These are phyloP conservation scores for Phytophthora capsici DNA, from an alignment of 352 stramenopile species.

Conservation along the genomic window DNA sequence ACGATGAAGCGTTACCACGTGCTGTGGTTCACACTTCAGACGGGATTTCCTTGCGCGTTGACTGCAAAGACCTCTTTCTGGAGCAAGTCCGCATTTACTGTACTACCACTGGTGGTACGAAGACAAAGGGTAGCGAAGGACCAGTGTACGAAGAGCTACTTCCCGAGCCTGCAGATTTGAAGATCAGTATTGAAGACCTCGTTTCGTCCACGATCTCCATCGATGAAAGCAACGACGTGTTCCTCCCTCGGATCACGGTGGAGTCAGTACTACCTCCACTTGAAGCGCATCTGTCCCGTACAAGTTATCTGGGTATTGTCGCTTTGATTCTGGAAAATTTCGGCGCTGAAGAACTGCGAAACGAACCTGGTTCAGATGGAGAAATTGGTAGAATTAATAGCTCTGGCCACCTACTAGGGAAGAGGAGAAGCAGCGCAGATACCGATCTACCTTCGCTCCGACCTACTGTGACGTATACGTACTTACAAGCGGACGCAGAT, in stretches of 20 bases:
- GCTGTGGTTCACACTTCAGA: conserved; percentile 17
- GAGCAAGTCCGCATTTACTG: conserved; percentile 64
- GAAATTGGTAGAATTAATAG: conserved; percentile 12
- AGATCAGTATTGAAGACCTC: conserved; percentile 75
- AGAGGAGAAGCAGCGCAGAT: conserved; percentile 21
- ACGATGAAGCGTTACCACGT: conserved; percentile 26
- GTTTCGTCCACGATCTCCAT: conserved; percentile 54
- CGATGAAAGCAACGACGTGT: conserved; percentile 22
- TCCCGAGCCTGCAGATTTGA: conserved; percentile 49
- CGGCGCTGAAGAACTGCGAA: conserved; percentile 62
- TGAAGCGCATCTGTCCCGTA: conserved; percentile 41
- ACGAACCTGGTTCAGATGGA: conserved; percentile 9
- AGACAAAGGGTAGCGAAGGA: conserved; percentile 1
- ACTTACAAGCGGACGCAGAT: conserved; percentile 73
- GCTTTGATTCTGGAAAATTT: conserved; percentile 77
- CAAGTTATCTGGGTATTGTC: conserved; percentile 70
- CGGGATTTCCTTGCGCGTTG: conserved; percentile 35
- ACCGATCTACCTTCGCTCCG: conserved; percentile 42
- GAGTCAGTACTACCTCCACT: conserved; percentile 45
- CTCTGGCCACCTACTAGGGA: not conserved
- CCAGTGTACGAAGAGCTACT: conserved; percentile 48
- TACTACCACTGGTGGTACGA: conserved; percentile 25
- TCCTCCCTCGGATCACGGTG: conserved; percentile 73
- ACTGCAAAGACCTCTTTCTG: conserved; percentile 53
- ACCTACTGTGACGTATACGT: conserved; percentile 75